phyloP scores from a whole-genome alignment of 768 basidiomycete species.

The Naematelia encephala region DNA sequence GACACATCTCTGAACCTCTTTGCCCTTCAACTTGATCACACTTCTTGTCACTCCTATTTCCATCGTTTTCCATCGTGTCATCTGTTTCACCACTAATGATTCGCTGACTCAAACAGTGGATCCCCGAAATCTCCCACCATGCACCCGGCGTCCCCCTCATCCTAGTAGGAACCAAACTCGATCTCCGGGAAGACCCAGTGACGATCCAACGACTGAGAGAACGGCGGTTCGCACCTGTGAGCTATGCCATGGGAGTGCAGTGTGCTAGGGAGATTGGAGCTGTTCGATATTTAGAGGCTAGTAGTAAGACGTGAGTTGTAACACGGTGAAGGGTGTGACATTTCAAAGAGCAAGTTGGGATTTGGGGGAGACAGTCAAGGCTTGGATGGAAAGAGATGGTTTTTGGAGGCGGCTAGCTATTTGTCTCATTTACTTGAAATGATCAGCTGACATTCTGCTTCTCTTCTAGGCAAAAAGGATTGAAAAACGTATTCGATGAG shows the following conservation, averaged over 20 bases:
- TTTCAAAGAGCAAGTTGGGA: neutral
- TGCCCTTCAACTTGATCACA: too few species aligned
- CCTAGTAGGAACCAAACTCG: conserved; percentile 93
- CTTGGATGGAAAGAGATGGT: neutral
- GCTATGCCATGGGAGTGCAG: conserved; percentile 74
- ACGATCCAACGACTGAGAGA: conserved; percentile 92
- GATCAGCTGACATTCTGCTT: too few species aligned
- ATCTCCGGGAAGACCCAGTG: conserved; percentile 88
- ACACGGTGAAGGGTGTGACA: neutral
- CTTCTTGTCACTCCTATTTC: neutral
- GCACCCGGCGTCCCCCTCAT: conserved; percentile 90
- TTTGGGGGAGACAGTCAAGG: neutral
- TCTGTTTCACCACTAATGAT: neutral
- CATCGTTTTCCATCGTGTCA: neutral
- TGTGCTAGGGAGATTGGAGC: conserved; percentile 94
- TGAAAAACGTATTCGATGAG: conserved; percentile 99
- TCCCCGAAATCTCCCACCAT: conserved; percentile 85
- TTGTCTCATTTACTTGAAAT: too few species aligned
- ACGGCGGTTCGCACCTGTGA: conserved; percentile 93
- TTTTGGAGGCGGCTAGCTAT: neutral
- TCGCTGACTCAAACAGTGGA: conserved; percentile 23
- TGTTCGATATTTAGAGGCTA: conserved; percentile 61
- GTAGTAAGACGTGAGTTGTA: conserved; percentile 42
- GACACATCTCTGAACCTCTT: too few species aligned
- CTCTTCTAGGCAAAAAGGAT: conserved; percentile 78